Base-by-base conservation (phyloP, 2,329 filamentous ascomycete genomes). In the Aspergillus glaucus region DNA sequence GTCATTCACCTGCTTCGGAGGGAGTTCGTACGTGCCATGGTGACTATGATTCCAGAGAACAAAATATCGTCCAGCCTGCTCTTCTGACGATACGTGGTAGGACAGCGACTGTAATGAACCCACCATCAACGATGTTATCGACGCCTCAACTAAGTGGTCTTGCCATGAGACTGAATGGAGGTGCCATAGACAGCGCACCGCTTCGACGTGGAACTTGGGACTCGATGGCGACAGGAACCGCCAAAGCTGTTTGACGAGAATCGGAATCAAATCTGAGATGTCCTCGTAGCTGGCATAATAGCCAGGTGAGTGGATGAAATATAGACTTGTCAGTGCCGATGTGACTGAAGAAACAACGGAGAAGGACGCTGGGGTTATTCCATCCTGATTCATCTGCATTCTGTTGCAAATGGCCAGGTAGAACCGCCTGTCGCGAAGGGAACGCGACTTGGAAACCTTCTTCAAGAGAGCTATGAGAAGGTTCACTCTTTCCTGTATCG, bases 161-260 rank as follows among this genome's bases (percentile, higher is more conserved):
- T 78, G 72, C 36, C 78, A 72, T 1, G 85, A 80, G 10, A 95
- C 78, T 1, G 83, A 79, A 21, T 97, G 90, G 45, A 98, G 73
- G 55, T 89, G 83, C 88, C 93, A 95, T 36, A 98, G 73, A 57
- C 84, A 86, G 49, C 87, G 83, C 7, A 94, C 88, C 15, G 90
- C 85, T 71, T 98, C 94, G 28, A 98, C 91, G 62, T 97, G 93
- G 57, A 92, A 94, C 63, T 95, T 95, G 0, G 91, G 90, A 53
- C 85, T 84, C 10, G 84, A 78, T n/a, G 88, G 85, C 0, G 89
- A 87, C 36, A 98, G 71, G 60, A 88, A 89, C 4, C 74, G 68
- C 93, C 93, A 98, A 0, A 92, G 78, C 48, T 85, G 79, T 1
- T 75, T 75, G 14, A 93, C 83, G 19, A 97, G 72, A 24, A 80